phyloP scores from a whole-genome alignment of 495 filamentous ascomycete genomes.

The Trichoderma virens region DNA sequence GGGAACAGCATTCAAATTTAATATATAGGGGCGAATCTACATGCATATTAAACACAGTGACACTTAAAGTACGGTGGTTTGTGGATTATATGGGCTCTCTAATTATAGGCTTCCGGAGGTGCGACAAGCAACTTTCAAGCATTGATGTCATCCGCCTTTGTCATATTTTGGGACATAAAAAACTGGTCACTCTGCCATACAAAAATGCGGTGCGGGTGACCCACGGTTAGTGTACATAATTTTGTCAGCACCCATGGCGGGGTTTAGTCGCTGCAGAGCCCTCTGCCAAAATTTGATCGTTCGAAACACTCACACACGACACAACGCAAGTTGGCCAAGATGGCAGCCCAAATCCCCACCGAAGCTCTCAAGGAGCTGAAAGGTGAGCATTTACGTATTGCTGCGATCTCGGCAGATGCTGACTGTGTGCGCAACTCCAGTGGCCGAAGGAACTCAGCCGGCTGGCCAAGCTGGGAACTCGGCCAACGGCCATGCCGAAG shows the following conservation, averaged over 20 bases:
- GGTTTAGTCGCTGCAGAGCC: slow-evolving; percentile 1
- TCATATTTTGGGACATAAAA: neutral
- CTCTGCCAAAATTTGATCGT: slow-evolving; percentile 2
- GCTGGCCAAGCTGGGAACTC: slow-evolving; percentile 41
- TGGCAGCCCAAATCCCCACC: slow-evolving; percentile 47
- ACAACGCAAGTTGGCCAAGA: slow-evolving; percentile 19
- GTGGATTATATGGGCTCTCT: no score
- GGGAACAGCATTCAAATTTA: no score
- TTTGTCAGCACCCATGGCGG: slow-evolving; percentile 1
- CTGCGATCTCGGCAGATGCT: neutral
- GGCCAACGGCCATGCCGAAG: slow-evolving; percentile 48
- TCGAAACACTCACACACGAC: neutral
- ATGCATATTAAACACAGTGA: no score
- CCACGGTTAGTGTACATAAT: neutral
- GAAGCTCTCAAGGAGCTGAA: slow-evolving; percentile 45
- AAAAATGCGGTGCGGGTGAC: neutral
- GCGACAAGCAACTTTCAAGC: neutral
- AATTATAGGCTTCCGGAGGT: neutral
- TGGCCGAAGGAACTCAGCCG: slow-evolving; percentile 39
- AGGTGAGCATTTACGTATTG: slow-evolving; percentile 25
- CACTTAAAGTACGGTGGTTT: no score
- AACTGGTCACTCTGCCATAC: neutral
- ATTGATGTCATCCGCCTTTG: neutral
- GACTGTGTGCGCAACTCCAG: slow-evolving; percentile 14
- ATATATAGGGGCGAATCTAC: no score